These are phyloP conservation scores for Colletotrichum trifolii DNA, from an alignment of 2,329 filamentous ascomycete genomes.

Conservation along the genomic window DNA sequence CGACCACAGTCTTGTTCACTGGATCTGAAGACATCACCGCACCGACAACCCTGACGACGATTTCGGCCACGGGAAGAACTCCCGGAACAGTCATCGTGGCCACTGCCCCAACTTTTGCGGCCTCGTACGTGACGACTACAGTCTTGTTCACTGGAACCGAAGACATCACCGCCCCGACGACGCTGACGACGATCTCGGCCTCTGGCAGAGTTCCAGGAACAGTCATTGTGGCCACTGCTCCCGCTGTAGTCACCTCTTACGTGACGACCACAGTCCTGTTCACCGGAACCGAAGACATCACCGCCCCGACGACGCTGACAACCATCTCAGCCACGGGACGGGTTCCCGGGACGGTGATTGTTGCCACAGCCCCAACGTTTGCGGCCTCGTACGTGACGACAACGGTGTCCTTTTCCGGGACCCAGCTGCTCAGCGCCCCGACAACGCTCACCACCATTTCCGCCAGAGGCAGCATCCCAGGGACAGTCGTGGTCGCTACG, in stretches of 20 bases:
- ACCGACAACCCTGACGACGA: not conserved
- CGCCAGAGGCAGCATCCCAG: not conserved
- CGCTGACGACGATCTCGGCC: not conserved
- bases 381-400: conserved; percentile 5
- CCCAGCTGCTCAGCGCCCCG: not conserved
- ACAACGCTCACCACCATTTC: conserved; percentile 14
- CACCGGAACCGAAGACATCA: not conserved
- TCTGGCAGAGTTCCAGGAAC: not conserved
- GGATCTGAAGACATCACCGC: not conserved
- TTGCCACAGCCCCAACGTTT: not conserved
- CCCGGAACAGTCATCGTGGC: conserved; percentile 23
- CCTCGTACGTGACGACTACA: not conserved
- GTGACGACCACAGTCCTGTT: conserved; percentile 5
- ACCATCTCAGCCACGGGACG: not conserved
- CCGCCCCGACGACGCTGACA: not conserved
- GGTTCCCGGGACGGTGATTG: not conserved
- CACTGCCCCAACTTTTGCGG: not conserved
- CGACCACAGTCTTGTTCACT: not conserved
- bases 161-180: not conserved
- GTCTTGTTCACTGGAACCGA: not conserved
- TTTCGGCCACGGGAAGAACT: not conserved
- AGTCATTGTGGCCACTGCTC: not conserved
- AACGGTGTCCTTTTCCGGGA: not conserved
- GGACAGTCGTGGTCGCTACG: not conserved
- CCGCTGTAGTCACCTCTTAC: not conserved